Evolutionary conservation across 2,329 filamentous ascomycete genomes (phyloP).

Genomic region (Malbranchea zuffiana): DNA sequence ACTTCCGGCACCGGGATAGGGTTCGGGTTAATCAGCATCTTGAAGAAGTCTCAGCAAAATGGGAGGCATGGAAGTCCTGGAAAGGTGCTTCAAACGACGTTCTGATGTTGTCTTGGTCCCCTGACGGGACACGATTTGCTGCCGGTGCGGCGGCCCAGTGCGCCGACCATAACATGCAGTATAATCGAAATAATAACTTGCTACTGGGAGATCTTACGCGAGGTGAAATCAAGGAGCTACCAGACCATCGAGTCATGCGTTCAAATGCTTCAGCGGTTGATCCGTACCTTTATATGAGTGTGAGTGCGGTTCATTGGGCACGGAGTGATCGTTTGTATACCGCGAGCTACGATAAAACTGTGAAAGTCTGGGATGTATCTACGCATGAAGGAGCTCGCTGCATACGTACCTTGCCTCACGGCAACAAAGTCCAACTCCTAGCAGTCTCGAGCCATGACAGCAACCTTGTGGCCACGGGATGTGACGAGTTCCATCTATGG

Average conservation of each 20-base stretch:
- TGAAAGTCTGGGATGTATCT: conserved; percentile 46
- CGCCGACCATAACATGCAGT: conserved; percentile 47
- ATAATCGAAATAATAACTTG: conserved; percentile 49
- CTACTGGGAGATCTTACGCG: conserved; percentile 39
- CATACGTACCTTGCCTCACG: conserved; percentile 33
- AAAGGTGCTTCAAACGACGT: conserved; percentile 51
- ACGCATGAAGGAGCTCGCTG: conserved; percentile 22
- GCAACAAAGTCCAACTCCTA: conserved; percentile 42
- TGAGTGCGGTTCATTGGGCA: conserved; percentile 45
- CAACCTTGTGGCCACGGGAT: conserved; percentile 41
- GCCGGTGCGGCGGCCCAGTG: conserved; percentile 47
- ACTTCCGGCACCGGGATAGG: conserved; percentile 9
- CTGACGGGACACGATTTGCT: conserved; percentile 44
- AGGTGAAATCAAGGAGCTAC: conserved; percentile 41
- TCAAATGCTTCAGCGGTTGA: conserved; percentile 43
- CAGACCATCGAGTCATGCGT: conserved; percentile 41
- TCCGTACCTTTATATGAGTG: conserved; percentile 44
- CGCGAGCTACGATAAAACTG: conserved; percentile 44
- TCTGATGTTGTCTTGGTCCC: conserved; percentile 46
- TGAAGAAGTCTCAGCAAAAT: conserved; percentile 25
- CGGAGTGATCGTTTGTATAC: conserved; percentile 39
- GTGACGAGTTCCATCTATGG: conserved; percentile 28
- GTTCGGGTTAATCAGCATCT: conserved; percentile 18
- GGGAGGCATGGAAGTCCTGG: conserved; percentile 37
- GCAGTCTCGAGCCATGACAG: conserved; percentile 32